phyloP scores from a whole-genome alignment of 495 filamentous ascomycete species.

The Hyaloscypha finlandica region DNA sequence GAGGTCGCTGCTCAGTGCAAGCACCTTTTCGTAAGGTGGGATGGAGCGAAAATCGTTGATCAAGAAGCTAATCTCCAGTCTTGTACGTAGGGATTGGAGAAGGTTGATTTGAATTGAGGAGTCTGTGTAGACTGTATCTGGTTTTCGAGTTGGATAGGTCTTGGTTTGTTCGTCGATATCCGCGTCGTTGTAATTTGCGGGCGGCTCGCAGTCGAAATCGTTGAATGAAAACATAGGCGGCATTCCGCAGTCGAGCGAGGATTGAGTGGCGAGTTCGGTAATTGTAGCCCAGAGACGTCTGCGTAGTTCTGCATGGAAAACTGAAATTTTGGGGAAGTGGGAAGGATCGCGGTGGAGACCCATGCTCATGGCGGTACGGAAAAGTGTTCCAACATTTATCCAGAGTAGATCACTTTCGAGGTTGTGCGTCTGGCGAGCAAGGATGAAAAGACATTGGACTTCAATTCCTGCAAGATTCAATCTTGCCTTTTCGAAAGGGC shows the following conservation, averaged over 20 bases:
- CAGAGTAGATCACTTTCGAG: slow-evolving; percentile 57
- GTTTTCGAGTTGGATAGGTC: slow-evolving; percentile 36
- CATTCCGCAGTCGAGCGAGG: slow-evolving; percentile 57
- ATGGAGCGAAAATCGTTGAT: slow-evolving; percentile 50
- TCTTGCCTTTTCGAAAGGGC: slow-evolving; percentile 52
- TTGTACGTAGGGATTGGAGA: slow-evolving; percentile 46
- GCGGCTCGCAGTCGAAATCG: slow-evolving; percentile 56
- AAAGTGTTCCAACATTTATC: slow-evolving; percentile 55
- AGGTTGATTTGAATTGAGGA: slow-evolving; percentile 56
- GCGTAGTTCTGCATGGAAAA: slow-evolving; percentile 54
- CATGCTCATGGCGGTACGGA: slow-evolving; percentile 59
- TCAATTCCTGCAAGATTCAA: slow-evolving; percentile 53
- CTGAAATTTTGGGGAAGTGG: slow-evolving; percentile 47
- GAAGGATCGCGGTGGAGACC: slow-evolving; percentile 61
- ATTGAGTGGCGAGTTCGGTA: slow-evolving; percentile 58
- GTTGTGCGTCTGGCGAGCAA: slow-evolving; percentile 53
- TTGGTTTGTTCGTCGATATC: slow-evolving; percentile 51
- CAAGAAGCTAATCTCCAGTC: slow-evolving; percentile 50
- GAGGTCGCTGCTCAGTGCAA: slow-evolving; percentile 47
- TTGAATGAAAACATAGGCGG: slow-evolving; percentile 49
- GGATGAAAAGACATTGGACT: slow-evolving; percentile 54
- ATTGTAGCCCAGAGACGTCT: slow-evolving; percentile 65
- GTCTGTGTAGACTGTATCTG: slow-evolving; percentile 41
- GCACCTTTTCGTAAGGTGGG: slow-evolving; percentile 51
- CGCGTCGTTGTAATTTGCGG: slow-evolving; percentile 58